Conservation (phyloP, 768 basidiomycete genomes). For the Trametes punicea region DNA sequence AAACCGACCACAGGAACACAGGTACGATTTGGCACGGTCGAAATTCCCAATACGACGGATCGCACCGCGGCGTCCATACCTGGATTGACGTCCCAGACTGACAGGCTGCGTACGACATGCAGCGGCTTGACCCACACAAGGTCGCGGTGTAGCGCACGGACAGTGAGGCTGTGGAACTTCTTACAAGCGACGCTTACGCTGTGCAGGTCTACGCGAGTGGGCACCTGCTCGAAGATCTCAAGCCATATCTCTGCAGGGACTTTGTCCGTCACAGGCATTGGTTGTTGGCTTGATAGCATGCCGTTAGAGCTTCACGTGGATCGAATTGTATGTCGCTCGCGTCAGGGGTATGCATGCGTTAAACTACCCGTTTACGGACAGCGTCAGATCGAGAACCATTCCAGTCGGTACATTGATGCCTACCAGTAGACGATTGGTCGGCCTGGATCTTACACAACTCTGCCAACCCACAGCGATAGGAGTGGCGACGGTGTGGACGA, state of each 20-base stretch:
- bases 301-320: not conserved
- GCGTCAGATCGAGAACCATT: no score
- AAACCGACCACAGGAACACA: constrained; percentile 13
- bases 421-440: no score
- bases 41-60: constrained; percentile 24
- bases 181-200: constrained; percentile 31
- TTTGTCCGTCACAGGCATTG: constrained; percentile 2
- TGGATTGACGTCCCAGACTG: constrained; percentile 18
- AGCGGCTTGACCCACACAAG: constrained; percentile 34
- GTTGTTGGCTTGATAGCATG: not conserved
- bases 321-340: not conserved
- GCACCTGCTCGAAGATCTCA: constrained; percentile 35
- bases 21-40: constrained; percentile 7
- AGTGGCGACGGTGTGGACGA: no score
- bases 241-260: constrained; percentile 40
- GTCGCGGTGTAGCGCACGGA: constrained; percentile 33
- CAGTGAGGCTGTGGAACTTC: constrained; percentile 31
- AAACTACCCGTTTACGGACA: no score
- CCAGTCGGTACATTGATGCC: no score
- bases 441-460: no score
- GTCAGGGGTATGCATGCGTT: not conserved
- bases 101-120: constrained; percentile 27
- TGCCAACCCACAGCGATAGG: no score
- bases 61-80: constrained; percentile 17
- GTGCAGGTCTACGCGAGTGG: constrained; percentile 30